These are phyloP conservation scores for Zarea fungicola DNA, from an alignment of 2,329 filamentous ascomycete species.

Conservation along the genomic window DNA sequence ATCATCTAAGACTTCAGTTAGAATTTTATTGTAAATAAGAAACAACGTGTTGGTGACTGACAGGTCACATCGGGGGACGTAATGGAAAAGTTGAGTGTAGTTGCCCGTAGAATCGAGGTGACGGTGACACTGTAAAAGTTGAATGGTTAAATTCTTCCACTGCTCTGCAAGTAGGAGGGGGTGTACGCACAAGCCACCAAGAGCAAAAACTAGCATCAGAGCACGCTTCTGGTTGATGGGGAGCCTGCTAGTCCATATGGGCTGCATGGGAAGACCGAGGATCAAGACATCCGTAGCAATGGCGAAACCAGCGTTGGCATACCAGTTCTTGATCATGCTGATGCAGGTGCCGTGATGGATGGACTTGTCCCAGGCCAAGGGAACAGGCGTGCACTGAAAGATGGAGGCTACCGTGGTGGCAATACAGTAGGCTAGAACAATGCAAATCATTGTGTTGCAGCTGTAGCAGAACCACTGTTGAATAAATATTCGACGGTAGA, in stretches of 20 bases:
- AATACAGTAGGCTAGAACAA: constrained; percentile 42
- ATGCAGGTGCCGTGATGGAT: constrained; percentile 40
- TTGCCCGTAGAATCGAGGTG: constrained; percentile 37
- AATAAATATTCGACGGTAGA: constrained; percentile 51
- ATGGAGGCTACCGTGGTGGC: constrained; percentile 41
- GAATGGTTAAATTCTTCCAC: neutral
- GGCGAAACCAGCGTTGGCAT: constrained; percentile 43
- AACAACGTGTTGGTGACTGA: constrained; percentile 15
- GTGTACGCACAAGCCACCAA: constrained; percentile 37
- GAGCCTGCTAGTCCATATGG: constrained; percentile 41
- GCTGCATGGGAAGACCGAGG: constrained; percentile 40
- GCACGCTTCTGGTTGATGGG: constrained; percentile 34
- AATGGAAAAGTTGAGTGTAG: constrained; percentile 34
- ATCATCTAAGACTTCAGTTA: constrained; percentile 21
- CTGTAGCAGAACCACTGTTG: constrained; percentile 39
- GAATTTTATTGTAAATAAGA: neutral
- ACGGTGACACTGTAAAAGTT: constrained; percentile 28
- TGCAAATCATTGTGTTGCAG: constrained; percentile 35
- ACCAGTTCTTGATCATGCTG: constrained; percentile 41
- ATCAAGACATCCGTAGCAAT: constrained; percentile 43
- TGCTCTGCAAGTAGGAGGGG: no score
- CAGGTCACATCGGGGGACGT: constrained; percentile 33
- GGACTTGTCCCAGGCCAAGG: constrained; percentile 40
- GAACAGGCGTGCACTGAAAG: constrained; percentile 45
- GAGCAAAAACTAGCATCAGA: constrained; percentile 36